These are phyloP conservation scores for Oryza rufipogon DNA, from an alignment of 176 grass and related monocot genomes.

Conservation along the genomic window DNA sequence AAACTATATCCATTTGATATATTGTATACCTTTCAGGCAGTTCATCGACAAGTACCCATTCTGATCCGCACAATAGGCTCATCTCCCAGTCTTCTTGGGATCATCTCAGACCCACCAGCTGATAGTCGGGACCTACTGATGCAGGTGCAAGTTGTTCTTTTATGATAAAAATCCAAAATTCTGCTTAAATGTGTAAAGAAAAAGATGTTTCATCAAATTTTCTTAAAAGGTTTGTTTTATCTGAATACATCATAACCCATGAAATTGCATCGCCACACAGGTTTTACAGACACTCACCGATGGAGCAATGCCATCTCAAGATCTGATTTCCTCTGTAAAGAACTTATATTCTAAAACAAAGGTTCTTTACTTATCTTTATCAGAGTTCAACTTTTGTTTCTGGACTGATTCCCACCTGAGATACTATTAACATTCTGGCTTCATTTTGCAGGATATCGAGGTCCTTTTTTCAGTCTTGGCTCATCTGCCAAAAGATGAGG, in stretches of 20 bases:
- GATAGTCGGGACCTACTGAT: slow-evolving; percentile 70
- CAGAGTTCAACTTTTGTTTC: slow-evolving; percentile 31
- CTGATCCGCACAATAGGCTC: slow-evolving; percentile 81
- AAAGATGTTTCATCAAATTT: slow-evolving; percentile 2
- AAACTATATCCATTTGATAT: slow-evolving; percentile 17
- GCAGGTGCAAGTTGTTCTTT: slow-evolving; percentile 59
- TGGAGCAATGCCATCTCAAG: slow-evolving; percentile 69
- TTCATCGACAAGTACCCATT: slow-evolving; percentile 80
- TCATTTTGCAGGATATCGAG: slow-evolving; percentile 84
- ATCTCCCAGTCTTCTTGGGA: slow-evolving; percentile 72
- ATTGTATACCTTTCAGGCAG: slow-evolving; percentile 67
- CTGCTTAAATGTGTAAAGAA: slow-evolving; percentile 3
- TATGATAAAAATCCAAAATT: slow-evolving; percentile 37
- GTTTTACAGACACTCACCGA: slow-evolving; percentile 87
- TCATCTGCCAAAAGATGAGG: slow-evolving; percentile 94
- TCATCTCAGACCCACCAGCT: slow-evolving; percentile 82
- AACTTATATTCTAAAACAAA: slow-evolving; percentile 87
- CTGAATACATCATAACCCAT: slow-evolving; percentile 32
- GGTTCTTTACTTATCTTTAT: slow-evolving; percentile 47
- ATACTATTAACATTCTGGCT: slow-evolving; percentile 26
- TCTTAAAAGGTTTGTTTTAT: slow-evolving; percentile 23
- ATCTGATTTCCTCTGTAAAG: slow-evolving; percentile 79
- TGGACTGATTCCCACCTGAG: slow-evolving; percentile 13
- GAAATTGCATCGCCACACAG: slow-evolving; percentile 46
- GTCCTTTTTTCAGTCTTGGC: slow-evolving; percentile 75